Conservation (phyloP, 2,329 filamentous ascomycete genomes). For the Aspergillus ochraceoroseus region DNA sequence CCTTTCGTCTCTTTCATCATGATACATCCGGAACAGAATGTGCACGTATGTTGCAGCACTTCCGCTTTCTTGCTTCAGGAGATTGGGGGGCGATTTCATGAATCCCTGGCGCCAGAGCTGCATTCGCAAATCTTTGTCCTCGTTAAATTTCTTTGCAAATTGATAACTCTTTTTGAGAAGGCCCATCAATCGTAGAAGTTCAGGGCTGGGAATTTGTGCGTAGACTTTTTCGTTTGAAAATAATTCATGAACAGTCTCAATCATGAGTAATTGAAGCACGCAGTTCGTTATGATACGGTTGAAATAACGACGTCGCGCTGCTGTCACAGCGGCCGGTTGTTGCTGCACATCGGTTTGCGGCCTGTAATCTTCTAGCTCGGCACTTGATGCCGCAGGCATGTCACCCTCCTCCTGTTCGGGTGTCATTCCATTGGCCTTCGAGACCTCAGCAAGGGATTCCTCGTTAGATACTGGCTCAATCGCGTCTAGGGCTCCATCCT, state of each 20-base stretch:
- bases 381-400: constrained; percentile 34
- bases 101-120: constrained; percentile 95
- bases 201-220: constrained; percentile 79
- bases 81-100: constrained; percentile 98
- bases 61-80: constrained; percentile 93
- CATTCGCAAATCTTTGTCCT: constrained; percentile 92
- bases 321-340: constrained; percentile 86
- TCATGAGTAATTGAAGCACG: constrained; percentile 96
- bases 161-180: constrained; percentile 93
- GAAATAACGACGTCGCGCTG: constrained; percentile 89
- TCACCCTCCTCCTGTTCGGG: constrained; percentile 34
- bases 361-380: constrained; percentile 78
- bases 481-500: constrained; percentile 25
- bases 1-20: constrained; percentile 78
- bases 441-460: constrained; percentile 22
- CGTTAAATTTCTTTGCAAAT: constrained; percentile 96
- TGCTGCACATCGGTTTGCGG: constrained; percentile 72
- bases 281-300: constrained; percentile 99
- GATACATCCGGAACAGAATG: constrained; percentile 96
- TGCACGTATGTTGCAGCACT: constrained; percentile 91
- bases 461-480: constrained; percentile 21
- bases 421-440: constrained; percentile 29
- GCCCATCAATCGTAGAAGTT: constrained; percentile 87
- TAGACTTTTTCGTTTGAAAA: constrained; percentile 98
- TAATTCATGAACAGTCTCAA: constrained; percentile 96